Conservation (phyloP, 805 yeast species). For the Torulaspora gathmanii region DNA sequence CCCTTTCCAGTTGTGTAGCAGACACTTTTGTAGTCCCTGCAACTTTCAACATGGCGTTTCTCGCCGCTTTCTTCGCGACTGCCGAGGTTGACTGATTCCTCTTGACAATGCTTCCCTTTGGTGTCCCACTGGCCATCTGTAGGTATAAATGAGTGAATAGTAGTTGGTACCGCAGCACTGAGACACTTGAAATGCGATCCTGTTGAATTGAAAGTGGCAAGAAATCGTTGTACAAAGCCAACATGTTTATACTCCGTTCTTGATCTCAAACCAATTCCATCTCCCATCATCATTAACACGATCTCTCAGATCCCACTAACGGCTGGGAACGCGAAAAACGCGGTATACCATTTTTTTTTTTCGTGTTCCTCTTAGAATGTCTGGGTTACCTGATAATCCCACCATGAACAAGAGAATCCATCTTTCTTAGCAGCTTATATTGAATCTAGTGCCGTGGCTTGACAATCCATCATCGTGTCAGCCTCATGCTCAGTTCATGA, state of each 20-base stretch:
- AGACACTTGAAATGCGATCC: not conserved
- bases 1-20: conserved; percentile 27
- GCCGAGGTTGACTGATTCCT: conserved; percentile 11
- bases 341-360: conserved; percentile 1
- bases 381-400: conserved; percentile 9
- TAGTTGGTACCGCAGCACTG: conserved; percentile 18
- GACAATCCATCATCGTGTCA: too few relatives aligned
- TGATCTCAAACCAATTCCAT: not conserved
- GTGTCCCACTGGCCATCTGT: conserved; percentile 7
- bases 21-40: conserved; percentile 13
- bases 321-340: conserved; percentile 5
- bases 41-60: conserved; percentile 24
- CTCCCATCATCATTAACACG: not conserved
- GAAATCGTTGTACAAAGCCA: not conserved
- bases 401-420: too few relatives aligned
- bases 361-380: conserved; percentile 11
- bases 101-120: conserved; percentile 9
- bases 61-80: conserved; percentile 30
- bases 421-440: too few relatives aligned
- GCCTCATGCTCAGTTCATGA: too few relatives aligned
- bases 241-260: conserved; percentile 4
- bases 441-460: too few relatives aligned
- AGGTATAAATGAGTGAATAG: conserved; percentile 18
- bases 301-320: conserved; percentile 1
- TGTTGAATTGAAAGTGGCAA: not conserved